Evolutionary conservation across 306 rosid species (phyloP).

Genomic region (Lagenaria siceraria): DNA sequence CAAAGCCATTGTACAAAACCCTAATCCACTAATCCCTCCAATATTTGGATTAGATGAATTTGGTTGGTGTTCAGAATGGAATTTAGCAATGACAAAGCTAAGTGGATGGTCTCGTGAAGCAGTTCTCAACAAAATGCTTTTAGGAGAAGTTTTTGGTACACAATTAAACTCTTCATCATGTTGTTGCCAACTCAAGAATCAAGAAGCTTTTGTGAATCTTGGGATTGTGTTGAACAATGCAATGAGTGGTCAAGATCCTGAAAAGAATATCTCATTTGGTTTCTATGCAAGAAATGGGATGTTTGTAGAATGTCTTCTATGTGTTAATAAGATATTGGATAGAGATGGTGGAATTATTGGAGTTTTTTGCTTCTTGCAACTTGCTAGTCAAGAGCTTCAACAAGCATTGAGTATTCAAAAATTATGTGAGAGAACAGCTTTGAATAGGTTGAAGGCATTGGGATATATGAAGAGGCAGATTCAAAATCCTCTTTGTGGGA

Average conservation of each 20-base stretch:
- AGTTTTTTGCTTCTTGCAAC: slow-evolving; percentile 84
- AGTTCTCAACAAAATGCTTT: slow-evolving; percentile 76
- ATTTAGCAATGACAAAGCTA: slow-evolving; percentile 67
- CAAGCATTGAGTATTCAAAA: slow-evolving; percentile 71
- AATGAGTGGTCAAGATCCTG: slow-evolving; percentile 59
- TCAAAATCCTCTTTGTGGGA: slow-evolving; percentile 53
- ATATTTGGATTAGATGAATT: slow-evolving; percentile 86
- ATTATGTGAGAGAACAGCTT: slow-evolving; percentile 63
- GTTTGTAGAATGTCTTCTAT: slow-evolving; percentile 67
- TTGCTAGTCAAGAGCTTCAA: slow-evolving; percentile 80
- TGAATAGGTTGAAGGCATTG: slow-evolving; percentile 57
- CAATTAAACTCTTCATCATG: slow-evolving; percentile 22
- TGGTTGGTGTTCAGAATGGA: slow-evolving; percentile 98
- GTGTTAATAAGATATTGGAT: slow-evolving; percentile 70
- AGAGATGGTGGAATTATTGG: slow-evolving; percentile 60
- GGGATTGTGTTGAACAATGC: slow-evolving; percentile 63
- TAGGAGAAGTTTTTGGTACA: slow-evolving; percentile 80
- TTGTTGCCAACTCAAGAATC: slow-evolving; percentile 80
- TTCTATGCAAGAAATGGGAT: slow-evolving; percentile 49
- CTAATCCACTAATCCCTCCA: slow-evolving; percentile 80
- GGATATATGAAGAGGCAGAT: slow-evolving; percentile 71
- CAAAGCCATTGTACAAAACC: slow-evolving; percentile 90
- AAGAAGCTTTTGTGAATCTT: slow-evolving; percentile 72
- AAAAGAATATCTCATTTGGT: slow-evolving; percentile 47
- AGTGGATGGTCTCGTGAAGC: slow-evolving; percentile 83